A percentile compares a stretch with the other conserved stretches of the same genome.
Evolutionary conservation across 1,139 yeast species (phyloP).

Genomic region (Sugiyamaella neomexicana): DNA sequence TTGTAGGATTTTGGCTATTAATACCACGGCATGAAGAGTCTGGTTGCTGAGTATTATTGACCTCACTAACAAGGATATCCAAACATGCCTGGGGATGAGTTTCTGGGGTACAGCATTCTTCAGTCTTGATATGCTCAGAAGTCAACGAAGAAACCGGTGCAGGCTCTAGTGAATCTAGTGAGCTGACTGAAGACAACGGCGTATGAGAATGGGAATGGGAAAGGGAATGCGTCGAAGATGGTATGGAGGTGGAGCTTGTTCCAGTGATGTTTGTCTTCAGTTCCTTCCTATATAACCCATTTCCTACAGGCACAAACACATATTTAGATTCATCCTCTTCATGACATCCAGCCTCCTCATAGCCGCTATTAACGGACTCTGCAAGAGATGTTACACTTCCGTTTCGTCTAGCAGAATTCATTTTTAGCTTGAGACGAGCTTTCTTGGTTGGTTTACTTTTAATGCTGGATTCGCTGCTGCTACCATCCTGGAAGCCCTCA

Average conservation of each 20-base stretch:
- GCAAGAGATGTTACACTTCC: neutral
- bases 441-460: slow-evolving; percentile 9
- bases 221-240: neutral
- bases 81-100: neutral
- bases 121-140: neutral
- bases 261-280: slow-evolving; percentile 1
- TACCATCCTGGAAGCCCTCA: neutral
- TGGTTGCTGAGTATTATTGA: neutral
- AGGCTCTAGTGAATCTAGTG: neutral
- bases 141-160: neutral
- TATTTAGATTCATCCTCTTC: slow-evolving; percentile 26
- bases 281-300: slow-evolving; percentile 34
- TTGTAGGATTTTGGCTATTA: too few relatives aligned
- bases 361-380: neutral
- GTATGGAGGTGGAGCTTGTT: neutral
- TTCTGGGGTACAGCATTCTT: neutral
- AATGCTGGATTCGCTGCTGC: neutral
- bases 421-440: slow-evolving; percentile 19
- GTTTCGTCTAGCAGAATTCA: slow-evolving; percentile 3
- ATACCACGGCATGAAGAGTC: neutral
- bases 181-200: slow-evolving; percentile 2
- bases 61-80: neutral
- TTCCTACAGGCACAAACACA: slow-evolving; percentile 40
- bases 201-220: neutral
- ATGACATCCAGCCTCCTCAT: slow-evolving; percentile 4